Evolutionary conservation across 1,284 basidiomycete genomes (phyloP).

Genomic region (Garcileccinum viscosum): DNA sequence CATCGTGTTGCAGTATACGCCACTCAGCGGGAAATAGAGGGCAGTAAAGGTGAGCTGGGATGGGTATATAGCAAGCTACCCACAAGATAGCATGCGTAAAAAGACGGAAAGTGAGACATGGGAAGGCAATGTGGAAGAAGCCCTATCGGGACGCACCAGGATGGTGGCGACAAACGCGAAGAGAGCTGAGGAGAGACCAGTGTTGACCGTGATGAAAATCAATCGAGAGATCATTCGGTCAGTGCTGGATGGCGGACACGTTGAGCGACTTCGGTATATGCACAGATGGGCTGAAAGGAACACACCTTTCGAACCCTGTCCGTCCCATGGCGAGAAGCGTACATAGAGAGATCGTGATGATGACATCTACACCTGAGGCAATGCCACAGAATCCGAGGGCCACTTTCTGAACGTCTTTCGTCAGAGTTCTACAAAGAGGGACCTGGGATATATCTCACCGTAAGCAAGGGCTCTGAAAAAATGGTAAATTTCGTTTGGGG

Average conservation of each 20-base stretch:
- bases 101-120: neutral
- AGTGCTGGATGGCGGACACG: conserved; percentile 15
- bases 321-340: conserved; percentile 28
- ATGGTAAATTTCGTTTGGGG: conserved; percentile 24
- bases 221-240: conserved; percentile 31
- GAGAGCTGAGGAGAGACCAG: conserved; percentile 32
- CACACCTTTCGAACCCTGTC: conserved; percentile 30
- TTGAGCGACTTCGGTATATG: neutral
- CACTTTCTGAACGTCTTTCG: conserved; percentile 14
- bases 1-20: conserved; percentile 41
- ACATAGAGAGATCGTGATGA: conserved; percentile 29
- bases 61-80: conserved; percentile 32
- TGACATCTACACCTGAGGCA: conserved; percentile 28
- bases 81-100: neutral
- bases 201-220: conserved; percentile 33
- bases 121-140: neutral
- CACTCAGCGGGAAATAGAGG: conserved; percentile 37
- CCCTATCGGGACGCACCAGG: conserved; percentile 18
- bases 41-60: conserved; percentile 31
- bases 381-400: conserved; percentile 21
- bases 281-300: neutral
- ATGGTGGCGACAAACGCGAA: conserved; percentile 32
- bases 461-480: conserved; percentile 24
- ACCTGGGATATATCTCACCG: conserved; percentile 14
- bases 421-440: conserved; percentile 11